Base-by-base conservation (phyloP, 345 rosid genomes). In the Cochlearia excelsa region DNA sequence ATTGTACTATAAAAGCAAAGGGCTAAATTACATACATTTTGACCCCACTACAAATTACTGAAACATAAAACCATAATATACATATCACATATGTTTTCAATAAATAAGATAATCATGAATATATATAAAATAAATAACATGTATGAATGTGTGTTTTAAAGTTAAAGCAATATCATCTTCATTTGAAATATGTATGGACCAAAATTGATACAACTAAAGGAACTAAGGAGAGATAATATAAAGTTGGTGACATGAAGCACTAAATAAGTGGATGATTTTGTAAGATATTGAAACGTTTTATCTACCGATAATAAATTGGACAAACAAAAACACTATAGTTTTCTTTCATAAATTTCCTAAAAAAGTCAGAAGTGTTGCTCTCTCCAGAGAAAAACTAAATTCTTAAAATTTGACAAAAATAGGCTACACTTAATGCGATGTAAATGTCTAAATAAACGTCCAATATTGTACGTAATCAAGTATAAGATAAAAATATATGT, bases 151-250 rank as follows among this genome's bases (percentile, higher is more conserved):
- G 10, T 50, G 5, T 50, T 50, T 49, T 16, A 57, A 57, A 63
- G 60, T 63, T 9, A 49, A 57, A 57, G 59, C 68, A 56, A 56
- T 41, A 47, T 62, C 46, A 42, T 68, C 51, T 35, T 62, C 39
- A 51, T 45, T 57, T 57, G 30, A 57, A 51, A 29, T 16, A 35
- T 70, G 45, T 37, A 63, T 64, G 65, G 48, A 70, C 60, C 65
- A 63, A 31, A 51, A 40, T 48, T 42, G 11, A 54, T 45, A 26
- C 42, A 28, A 39, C 46, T 48, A 49, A 16, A 9, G 6, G 29
- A 61, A 60, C 40, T 26, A 30, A 54, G 23, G 46, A 9, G 39
- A 44, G 9, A 54, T 41, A 6, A 31, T 5, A 30, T 37, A 37
- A 63, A 70, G 35, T 16, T 16, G 23, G 23, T 16, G 23, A 16